Conservation (phyloP, 345 rosid species). For the Passiflora organensis region DNA sequence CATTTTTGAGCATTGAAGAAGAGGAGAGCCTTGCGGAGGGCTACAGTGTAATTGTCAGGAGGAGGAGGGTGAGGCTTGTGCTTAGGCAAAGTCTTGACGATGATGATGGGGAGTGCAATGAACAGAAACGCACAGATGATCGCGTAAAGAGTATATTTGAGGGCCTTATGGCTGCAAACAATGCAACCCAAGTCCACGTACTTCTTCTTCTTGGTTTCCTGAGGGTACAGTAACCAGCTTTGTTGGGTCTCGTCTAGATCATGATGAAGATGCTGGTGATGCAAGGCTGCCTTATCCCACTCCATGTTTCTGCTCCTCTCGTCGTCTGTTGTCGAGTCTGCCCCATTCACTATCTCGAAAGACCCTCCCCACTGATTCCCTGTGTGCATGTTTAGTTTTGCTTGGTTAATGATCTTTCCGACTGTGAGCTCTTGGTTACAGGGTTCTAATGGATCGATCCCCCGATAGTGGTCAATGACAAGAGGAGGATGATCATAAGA, state of each 20-base stretch:
- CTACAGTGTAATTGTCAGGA: conserved; percentile 66
- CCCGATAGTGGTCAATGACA: no score
- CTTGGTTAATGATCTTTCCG: no score
- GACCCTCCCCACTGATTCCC: conserved; percentile 80
- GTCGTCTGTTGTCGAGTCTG: conserved; percentile 21
- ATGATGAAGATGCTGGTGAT: conserved; percentile 19
- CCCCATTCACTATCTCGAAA: conserved; percentile 44
- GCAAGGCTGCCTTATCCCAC: conserved; percentile 56
- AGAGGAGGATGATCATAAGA: no score
- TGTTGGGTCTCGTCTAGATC: conserved; percentile 74
- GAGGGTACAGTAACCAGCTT: conserved; percentile 67
- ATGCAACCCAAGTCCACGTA: conserved; percentile 77
- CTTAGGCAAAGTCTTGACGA: conserved; percentile 56
- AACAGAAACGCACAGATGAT: conserved; percentile 42
- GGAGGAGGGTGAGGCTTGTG: conserved; percentile 47
- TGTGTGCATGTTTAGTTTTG: conserved; percentile 40
- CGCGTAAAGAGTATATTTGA: conserved; percentile 43
- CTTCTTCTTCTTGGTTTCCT: conserved; percentile 48
- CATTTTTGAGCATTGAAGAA: conserved; percentile 93
- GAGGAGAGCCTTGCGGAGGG: conserved; percentile 71
- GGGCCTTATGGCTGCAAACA: conserved; percentile 47
- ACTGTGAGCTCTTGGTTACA: no score
- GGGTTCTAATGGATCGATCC: no score
- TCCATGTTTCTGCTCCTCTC: conserved; percentile 39
- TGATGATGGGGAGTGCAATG: conserved; percentile 58